A percentile compares a stretch with the other conserved stretches of the same genome.
Conservation (phyloP, 2,329 filamentous ascomycete genomes). For the Truncatella angustata region DNA sequence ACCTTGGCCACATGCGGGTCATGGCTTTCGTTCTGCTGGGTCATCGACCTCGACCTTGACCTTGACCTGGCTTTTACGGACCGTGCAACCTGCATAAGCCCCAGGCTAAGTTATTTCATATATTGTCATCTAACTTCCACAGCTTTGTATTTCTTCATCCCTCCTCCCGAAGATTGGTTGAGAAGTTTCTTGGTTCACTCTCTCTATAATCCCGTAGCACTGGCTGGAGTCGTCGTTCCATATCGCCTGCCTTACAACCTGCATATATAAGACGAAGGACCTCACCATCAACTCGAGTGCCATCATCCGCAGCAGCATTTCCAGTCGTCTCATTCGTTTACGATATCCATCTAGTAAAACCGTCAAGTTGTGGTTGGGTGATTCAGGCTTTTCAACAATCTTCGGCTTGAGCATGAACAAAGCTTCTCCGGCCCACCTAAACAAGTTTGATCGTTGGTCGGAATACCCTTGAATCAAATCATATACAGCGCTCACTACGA, state of each 20-base stretch:
- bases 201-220: neutral
- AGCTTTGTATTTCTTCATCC: constrained; percentile 7
- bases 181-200: neutral
- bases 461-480: neutral
- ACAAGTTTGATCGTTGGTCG: neutral
- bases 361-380: no score
- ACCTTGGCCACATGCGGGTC: neutral
- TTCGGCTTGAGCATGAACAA: neutral
- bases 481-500: neutral
- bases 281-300: neutral
- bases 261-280: constrained; percentile 1
- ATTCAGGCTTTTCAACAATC: neutral
- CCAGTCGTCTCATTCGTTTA: no score
- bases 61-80: neutral
- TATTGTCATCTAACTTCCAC: neutral
- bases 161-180: constrained; percentile 1
- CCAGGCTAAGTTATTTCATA: constrained; percentile 4
- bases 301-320: no score
- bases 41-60: neutral
- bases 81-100: constrained; percentile 7
- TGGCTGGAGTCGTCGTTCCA: neutral
- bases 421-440: neutral
- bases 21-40: neutral
- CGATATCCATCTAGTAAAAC: no score
- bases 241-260: neutral